Base-by-base conservation (phyloP, 2,329 filamentous ascomycete genomes). In the Ascochyta clinopodiicola region DNA sequence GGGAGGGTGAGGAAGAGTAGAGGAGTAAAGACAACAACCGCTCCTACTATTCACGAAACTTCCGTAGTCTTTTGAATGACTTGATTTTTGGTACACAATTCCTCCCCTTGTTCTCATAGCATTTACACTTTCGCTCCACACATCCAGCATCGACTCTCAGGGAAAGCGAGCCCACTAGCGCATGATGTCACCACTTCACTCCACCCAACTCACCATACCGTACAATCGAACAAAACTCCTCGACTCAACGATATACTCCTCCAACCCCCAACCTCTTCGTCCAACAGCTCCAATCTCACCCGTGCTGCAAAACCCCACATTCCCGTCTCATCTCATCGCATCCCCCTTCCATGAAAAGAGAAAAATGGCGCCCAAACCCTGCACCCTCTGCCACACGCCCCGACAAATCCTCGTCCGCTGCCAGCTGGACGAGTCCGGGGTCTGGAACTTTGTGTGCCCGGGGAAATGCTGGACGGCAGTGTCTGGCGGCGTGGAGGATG, bases 401-500 rank as follows among this genome's bases (percentile, higher is more conserved):
- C 70, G 74, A 9, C 64, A 72, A 37, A 69, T 80, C 2, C 72
- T 80, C 0, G 71, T 81, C 2, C 76, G 78, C 43, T 80, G 78
- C 61, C 77, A 78, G 55, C 76, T 77, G 51, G 77, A 80, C 61
- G 62, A 68, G 0, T 72, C 71, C 2, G 58, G 52, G 4, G 71
- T 63, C 53, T 80, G 78, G 78, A 71, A 79, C 58, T 77, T 80
- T 47, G 71, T 81, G 8, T 80, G 78, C 56, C 74, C 77, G 0
- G 76, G 77, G 4, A 58, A 65, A 15, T 80, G 78, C 66, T 80
- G 78, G 79, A 70, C 69, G 29, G 62, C 67, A 2, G 77, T 80
- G 1, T 77, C 74, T 1, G 78, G 78, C n/a, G 78, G 78, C 6
- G 68, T 76, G 2, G 74, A 77, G 34, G 78, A 80, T 60, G 78